phyloP scores from a whole-genome alignment of 78 protist species.

The Planoprotostelium fungivorum region DNA sequence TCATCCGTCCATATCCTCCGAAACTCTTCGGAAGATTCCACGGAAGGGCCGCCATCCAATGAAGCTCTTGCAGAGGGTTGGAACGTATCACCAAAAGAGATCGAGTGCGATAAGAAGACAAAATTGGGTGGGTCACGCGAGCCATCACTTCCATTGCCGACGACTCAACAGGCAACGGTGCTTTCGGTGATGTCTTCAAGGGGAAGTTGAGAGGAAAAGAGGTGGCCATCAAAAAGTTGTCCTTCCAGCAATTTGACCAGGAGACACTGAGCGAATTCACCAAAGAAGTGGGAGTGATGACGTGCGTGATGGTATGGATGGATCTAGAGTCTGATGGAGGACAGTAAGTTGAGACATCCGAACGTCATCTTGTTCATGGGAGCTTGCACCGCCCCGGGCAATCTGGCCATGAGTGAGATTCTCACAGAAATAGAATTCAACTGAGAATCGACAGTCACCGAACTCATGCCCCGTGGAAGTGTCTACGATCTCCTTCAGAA shows the following conservation, averaged over 20 bases:
- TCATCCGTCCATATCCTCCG: neutral
- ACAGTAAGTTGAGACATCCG: constrained; percentile 43
- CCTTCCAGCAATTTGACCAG: constrained; percentile 51
- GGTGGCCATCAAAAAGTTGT: constrained; percentile 59
- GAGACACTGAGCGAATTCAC: constrained; percentile 44
- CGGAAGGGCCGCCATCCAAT: neutral
- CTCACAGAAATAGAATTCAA: neutral
- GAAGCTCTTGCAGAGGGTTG: neutral
- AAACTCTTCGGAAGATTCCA: neutral
- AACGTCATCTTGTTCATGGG: constrained; percentile 54
- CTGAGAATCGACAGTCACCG: constrained; percentile 44
- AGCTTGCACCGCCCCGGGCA: constrained; percentile 46
- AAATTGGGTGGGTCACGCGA: neutral
- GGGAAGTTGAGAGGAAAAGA: constrained; percentile 62
- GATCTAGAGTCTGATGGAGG: too few species aligned
- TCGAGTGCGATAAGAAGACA: neutral
- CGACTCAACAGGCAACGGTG: constrained; percentile 44
- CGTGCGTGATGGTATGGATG: neutral
- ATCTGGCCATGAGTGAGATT: constrained; percentile 9
- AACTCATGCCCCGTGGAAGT: constrained; percentile 59
- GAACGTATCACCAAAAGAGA: neutral
- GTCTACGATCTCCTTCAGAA: constrained; percentile 34
- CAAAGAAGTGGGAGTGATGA: constrained; percentile 60
- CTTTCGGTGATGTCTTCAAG: constrained; percentile 62
- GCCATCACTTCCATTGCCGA: neutral